Percentiles rank a stretch among this genome's conserved stretches.
Conservation (phyloP, 768 basidiomycete genomes). For the Lyophyllum atratum region DNA sequence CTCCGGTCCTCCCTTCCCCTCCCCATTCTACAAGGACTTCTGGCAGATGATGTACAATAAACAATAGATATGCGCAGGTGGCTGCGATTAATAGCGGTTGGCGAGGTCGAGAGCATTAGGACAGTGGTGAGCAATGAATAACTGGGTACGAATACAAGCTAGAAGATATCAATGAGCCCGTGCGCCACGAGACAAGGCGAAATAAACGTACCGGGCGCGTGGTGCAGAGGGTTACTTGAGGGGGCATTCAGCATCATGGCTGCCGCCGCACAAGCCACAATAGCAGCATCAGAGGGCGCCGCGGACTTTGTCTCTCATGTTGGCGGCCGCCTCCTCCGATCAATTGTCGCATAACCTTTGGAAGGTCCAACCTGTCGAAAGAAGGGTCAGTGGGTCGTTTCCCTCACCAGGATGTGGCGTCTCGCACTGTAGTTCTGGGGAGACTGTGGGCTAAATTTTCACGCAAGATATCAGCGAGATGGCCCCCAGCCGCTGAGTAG, state of each 20-base stretch:
- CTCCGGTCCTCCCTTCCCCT: constrained; percentile 2
- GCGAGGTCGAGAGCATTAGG: constrained; percentile 20
- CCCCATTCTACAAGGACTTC: constrained; percentile 12
- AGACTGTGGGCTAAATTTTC: constrained; percentile 58
- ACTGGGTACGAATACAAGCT: constrained; percentile 12
- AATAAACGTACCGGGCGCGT: constrained; percentile 7
- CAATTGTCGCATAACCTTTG: constrained; percentile 31
- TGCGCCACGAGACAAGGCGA: constrained; percentile 6
- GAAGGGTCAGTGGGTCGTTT: constrained; percentile 15
- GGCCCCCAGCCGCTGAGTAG: constrained; percentile 9
- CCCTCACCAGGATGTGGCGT: constrained; percentile 1
- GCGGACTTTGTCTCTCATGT: constrained; percentile 13
- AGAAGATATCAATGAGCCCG: constrained; percentile 5
- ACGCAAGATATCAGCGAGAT: constrained; percentile 19
- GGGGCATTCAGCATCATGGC: constrained; percentile 61
- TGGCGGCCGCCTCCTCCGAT: constrained; percentile 13
- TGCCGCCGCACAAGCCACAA: constrained; percentile 71
- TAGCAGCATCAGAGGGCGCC: constrained; percentile 70
- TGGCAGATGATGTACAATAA: constrained; percentile 15
- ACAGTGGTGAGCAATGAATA: constrained; percentile 12
- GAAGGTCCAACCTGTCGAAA: constrained; percentile 28
- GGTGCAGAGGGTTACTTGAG: constrained; percentile 49
- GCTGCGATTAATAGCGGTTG: constrained; percentile 14
- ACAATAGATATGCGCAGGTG: constrained; percentile 12
- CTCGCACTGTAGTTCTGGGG: constrained; percentile 69